Evolutionary conservation across 805 yeast genomes (phyloP), one percentile per base, ranked within the genome.

Genomic region (Metschnikowia baotianmanensis): DNA sequence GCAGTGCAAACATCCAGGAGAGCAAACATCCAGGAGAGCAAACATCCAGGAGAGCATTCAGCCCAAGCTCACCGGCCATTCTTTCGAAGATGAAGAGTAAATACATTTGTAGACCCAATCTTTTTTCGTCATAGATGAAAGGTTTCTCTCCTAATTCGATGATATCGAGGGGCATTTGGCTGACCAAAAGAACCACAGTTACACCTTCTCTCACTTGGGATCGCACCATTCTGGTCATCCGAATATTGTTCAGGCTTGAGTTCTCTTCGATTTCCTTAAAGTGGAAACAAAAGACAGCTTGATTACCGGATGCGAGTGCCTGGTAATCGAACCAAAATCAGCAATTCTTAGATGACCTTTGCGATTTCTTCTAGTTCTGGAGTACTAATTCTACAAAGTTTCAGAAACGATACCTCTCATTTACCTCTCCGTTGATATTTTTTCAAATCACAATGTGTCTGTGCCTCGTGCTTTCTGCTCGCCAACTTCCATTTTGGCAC

Each of bases 401-500:
- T 24, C n/a, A n/a, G n/a, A n/a, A n/a, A n/a, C n/a, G n/a, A n/a
- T n/a, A n/a, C n/a, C n/a, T n/a, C n/a, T n/a, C n/a, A n/a, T n/a
- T n/a, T n/a, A n/a, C n/a, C n/a, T n/a, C n/a, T n/a, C 12, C 4
- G 16, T n/a, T 31, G 6, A 7, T 6, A 20, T 12, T 15, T 20
- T 10, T 23, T 15, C 29, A 22, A 13, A 11, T 50, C 29, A 61
- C 26, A 38, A 21, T 15, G 39, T 35, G 52, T 83, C 93, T 0
- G 90, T 84, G 0, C 98, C 98, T 53, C 80, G 83, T 29, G 76
- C 69, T 51, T 79, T 83, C 4, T 90, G 83, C 31, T 83, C 77
- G 1, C 91, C 91, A 3, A 80, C 72, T 47, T 85, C 90, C 83
- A 93, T 80, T 61, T 91, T 95, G 1, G 99, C 99, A 57, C 96